Base-by-base conservation (phyloP, 805 yeast genomes). In the Wickerhamomyces canadensis region DNA sequence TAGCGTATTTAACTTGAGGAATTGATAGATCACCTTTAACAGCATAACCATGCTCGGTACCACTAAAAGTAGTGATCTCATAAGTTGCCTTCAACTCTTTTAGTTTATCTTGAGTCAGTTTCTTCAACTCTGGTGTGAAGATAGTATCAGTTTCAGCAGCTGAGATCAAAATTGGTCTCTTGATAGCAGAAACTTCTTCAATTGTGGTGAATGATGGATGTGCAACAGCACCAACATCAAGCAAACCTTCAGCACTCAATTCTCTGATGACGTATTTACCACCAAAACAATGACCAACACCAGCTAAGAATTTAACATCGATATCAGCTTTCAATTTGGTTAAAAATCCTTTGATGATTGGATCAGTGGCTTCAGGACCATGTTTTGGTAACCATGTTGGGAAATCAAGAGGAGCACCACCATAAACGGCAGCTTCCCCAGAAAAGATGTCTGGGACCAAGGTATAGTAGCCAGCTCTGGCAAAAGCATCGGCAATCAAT, bases 211-310 rank as follows among this genome's bases (percentile, higher is more conserved):
- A 71, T 3, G 94, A 81, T 6, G 97, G 96, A 61, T 89, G 97
- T 8, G 93, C 93, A 44, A 76, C 60, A 13, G 91, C 94, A 51
- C 74, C 86, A 14, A 70, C 83, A 43, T 74, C 73, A 25, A 74
- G 70, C 31, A 38, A 36, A 18, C 47, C 37, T 14, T 58, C 68
- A 19, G 51, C 52, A 6, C 68, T 57, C 22, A 75, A 57, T 40
- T 78, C 72, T 42, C 71, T 76, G 40, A 83, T 49, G 24, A 74
- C 77, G 48, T 66, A 78, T 59, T 79, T 83, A 28, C 86, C 95
- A 56, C 96, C 96, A 46, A 68, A 87, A 63, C 96, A 87, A 65
- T 86, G 78, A 18, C 96, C 96, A 40, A 81, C 62, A 16, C 76
- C 74, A 30, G 72, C 78, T 17, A 81, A 42, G 46, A 67, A 75